Evolutionary conservation across 83 land plant genomes (phyloP).

Genomic region (Diphasiastrum complanatum): DNA sequence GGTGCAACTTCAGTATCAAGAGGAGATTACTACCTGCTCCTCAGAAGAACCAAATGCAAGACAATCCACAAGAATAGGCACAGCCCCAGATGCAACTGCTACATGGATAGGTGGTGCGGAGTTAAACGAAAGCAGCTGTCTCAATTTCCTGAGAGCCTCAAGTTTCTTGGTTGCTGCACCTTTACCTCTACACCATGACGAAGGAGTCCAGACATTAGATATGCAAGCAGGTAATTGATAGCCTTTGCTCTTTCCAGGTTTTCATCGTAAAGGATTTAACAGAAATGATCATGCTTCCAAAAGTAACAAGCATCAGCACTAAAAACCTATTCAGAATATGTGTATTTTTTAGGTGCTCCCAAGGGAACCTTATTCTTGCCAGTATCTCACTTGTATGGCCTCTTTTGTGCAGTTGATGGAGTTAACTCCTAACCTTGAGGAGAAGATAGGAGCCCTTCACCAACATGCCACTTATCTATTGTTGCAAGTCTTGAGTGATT

Average conservation of each 20-base stretch:
- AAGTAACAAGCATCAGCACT: neutral
- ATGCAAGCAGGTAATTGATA: too few species aligned
- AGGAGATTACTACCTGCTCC: constrained; percentile 64
- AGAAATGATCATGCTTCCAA: neutral
- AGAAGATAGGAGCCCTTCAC: too few species aligned
- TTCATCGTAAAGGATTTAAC: neutral
- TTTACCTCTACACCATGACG: constrained; percentile 68
- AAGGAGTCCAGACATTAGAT: too few species aligned
- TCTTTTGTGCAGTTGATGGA: too few species aligned
- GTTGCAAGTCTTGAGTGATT: too few species aligned
- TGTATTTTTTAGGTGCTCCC: too few species aligned
- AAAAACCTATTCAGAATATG: neutral
- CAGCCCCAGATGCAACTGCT: constrained; percentile 73
- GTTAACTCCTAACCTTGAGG: too few species aligned
- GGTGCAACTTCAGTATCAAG: neutral
- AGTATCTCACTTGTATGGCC: too few species aligned
- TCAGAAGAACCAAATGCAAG: constrained; percentile 88
- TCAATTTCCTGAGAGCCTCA: constrained; percentile 56
- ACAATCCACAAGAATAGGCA: constrained; percentile 73
- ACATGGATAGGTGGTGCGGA: constrained; percentile 75
- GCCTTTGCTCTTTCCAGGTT: too few species aligned
- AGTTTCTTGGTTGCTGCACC: constrained; percentile 59
- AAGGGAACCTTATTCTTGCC: too few species aligned
- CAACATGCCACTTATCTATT: too few species aligned
- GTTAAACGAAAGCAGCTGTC: constrained; percentile 64